Conservation (phyloP, 805 yeast genomes). For the Zygotorulaspora chibaensis region DNA sequence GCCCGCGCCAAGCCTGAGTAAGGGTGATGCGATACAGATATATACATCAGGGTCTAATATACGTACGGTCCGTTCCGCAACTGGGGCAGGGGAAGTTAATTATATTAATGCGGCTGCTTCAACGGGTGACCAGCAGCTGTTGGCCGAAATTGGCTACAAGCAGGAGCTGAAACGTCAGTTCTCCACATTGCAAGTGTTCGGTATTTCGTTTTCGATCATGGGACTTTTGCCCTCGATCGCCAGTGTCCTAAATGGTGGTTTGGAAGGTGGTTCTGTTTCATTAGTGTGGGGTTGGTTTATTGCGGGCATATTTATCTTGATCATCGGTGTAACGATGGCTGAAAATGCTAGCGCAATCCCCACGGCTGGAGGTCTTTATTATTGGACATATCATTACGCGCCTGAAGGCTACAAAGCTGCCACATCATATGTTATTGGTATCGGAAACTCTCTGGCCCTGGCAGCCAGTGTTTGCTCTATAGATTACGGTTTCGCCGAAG, state of each 20-base stretch:
- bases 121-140: slow-evolving; percentile 27
- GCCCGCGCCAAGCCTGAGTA: slow-evolving; percentile 7
- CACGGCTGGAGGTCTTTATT: slow-evolving; percentile 63
- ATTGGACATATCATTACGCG: slow-evolving; percentile 56
- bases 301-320: slow-evolving; percentile 43
- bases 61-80: slow-evolving; percentile 8
- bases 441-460: slow-evolving; percentile 56
- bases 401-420: slow-evolving; percentile 45
- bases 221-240: slow-evolving; percentile 53
- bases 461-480: slow-evolving; percentile 57
- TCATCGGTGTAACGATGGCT: slow-evolving; percentile 51
- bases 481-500: slow-evolving; percentile 24
- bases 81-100: slow-evolving; percentile 18
- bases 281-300: slow-evolving; percentile 65
- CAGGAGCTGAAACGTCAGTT: slow-evolving; percentile 63
- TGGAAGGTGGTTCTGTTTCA: slow-evolving; percentile 55
- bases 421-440: slow-evolving; percentile 53
- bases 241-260: slow-evolving; percentile 46
- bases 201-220: slow-evolving; percentile 69
- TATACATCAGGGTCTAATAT: slow-evolving; percentile 5
- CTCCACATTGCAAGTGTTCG: slow-evolving; percentile 60
- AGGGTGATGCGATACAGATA: slow-evolving; percentile 8
- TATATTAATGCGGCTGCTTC: slow-evolving; percentile 26
- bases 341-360: slow-evolving; percentile 60
- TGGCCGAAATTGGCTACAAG: slow-evolving; percentile 61